Evolutionary conservation across 164 flowering plant species (phyloP).

Genomic region (Berberis vulgaris): DNA sequence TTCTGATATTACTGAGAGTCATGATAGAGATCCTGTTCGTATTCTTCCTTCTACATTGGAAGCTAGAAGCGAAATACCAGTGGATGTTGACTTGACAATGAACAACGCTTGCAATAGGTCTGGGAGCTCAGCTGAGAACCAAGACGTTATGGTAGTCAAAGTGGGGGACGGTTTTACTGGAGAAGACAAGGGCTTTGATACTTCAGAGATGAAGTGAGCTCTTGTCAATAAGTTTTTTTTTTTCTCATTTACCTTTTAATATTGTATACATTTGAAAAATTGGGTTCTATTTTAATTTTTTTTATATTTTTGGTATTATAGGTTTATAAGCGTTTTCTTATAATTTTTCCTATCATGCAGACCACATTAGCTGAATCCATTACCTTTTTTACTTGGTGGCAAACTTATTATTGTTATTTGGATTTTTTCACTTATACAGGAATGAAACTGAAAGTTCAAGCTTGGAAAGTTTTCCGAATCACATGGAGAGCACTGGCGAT

Average conservation of each 20-base stretch:
- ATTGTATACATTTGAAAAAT: no score
- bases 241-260: background rate
- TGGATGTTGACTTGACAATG: constrained; percentile 55
- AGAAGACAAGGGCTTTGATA: constrained; percentile 26
- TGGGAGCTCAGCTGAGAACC: constrained; percentile 22
- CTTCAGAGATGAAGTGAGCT: constrained; percentile 19
- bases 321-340: no score
- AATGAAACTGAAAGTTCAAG: constrained; percentile 35
- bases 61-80: constrained; percentile 28
- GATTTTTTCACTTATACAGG: constrained; percentile 30
- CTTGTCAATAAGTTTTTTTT: constrained; percentile 2
- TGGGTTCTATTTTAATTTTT: no score
- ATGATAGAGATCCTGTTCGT: constrained; percentile 23
- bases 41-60: constrained; percentile 28
- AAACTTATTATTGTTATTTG: background rate
- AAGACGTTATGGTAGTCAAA: constrained; percentile 62
- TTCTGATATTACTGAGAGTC: constrained; percentile 50
- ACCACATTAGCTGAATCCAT: no score
- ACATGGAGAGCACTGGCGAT: constrained; percentile 30
- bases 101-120: constrained; percentile 29
- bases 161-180: constrained; percentile 44
- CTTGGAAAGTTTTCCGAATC: constrained; percentile 43
- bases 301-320: no score
- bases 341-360: no score
- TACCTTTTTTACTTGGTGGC: no score